A percentile compares a stretch with the other conserved stretches of the same genome.
Conservation (phyloP, 73 alveolate genomes). For the Paramecium biaurelia region DNA sequence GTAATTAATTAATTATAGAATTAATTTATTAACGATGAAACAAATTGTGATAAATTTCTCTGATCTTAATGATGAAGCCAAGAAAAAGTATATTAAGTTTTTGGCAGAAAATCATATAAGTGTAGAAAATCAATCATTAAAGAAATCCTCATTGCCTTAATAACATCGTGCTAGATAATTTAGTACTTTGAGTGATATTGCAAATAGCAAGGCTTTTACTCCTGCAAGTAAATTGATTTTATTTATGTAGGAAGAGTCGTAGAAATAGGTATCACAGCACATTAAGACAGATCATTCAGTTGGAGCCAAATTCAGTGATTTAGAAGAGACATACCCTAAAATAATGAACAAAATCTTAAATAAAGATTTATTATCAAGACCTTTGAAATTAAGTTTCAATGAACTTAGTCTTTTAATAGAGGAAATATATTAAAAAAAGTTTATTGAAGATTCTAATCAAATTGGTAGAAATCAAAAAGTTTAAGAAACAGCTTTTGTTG, state of each 20-base stretch:
- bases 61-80: not conserved
- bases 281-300: not conserved
- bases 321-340: not conserved
- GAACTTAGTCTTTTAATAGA: not conserved
- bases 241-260: not conserved
- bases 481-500: not conserved
- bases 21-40: slow-evolving; percentile 3
- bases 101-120: not conserved
- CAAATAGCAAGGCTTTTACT: slow-evolving; percentile 20
- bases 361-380: not conserved
- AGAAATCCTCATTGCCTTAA: not conserved
- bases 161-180: not conserved
- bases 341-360: slow-evolving; percentile 8
- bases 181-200: slow-evolving; percentile 17
- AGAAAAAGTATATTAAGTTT: not conserved
- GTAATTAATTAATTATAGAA: not conserved
- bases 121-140: not conserved
- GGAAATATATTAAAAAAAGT: slow-evolving; percentile 16
- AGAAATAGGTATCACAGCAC: not conserved
- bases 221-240: slow-evolving; percentile 23
- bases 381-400: slow-evolving; percentile 9
- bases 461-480: not conserved
- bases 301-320: not conserved
- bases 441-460: not conserved
- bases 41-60: slow-evolving; percentile 25